Evolutionary conservation across 345 rosid species (phyloP).

Genomic region (Crucihimalaya himalaica): DNA sequence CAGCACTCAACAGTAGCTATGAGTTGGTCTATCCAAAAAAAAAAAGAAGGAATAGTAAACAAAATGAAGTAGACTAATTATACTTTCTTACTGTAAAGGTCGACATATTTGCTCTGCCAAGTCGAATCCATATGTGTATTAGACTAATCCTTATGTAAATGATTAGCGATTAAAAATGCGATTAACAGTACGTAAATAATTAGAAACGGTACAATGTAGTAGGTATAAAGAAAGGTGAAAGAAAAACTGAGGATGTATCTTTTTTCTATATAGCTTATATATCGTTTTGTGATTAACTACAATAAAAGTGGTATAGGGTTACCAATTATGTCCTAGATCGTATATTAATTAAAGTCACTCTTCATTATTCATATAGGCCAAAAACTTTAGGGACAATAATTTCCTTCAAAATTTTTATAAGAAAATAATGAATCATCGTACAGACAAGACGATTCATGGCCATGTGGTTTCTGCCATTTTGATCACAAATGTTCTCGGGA

Average conservation of each 20-base stretch:
- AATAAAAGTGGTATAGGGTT: no score
- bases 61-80: neutral
- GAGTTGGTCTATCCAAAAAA: neutral
- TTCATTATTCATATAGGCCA: neutral
- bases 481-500: slow-evolving; percentile 30
- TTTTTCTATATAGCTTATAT: no score
- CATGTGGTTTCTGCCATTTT: slow-evolving; percentile 36
- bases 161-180: no score
- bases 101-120: neutral
- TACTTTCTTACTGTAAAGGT: neutral
- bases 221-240: no score
- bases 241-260: no score
- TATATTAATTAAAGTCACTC: neutral
- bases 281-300: no score
- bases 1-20: neutral
- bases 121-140: neutral
- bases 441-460: slow-evolving; percentile 36
- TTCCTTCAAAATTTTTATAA: neutral
- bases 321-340: no score
- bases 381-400: slow-evolving; percentile 12
- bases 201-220: no score
- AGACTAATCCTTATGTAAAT: no score
- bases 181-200: no score
- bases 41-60: neutral
- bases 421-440: slow-evolving; percentile 25